Base-by-base conservation (phyloP, 371 early-diverging fungal genomes). In the Apophysomyces ossiformis region DNA sequence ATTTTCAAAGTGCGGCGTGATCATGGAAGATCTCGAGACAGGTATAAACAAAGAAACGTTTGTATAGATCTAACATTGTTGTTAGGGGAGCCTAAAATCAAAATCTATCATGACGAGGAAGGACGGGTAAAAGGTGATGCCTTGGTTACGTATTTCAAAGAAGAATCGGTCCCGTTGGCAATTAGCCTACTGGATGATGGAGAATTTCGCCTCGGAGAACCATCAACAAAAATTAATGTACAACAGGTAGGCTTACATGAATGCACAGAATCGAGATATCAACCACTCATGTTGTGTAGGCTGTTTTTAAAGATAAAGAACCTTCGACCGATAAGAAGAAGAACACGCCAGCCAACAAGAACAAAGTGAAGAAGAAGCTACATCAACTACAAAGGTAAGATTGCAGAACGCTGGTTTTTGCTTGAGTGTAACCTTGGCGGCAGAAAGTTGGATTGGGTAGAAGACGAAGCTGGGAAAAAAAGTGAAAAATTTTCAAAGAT, bases 361-460 rank as follows among this genome's bases (percentile, higher is more conserved):
- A 85, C 67, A 86, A 84, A 57, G 79, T 76, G 12, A 88, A 91
- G 60, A 92, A 89, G 78, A 89, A 89, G 67, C 68, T 90, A 32
- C 87, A 91, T 56, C 90, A 93, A 60, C 70, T 96, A 58, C 89
- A 95, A 70, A 92, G 86, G 92, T 87, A 70, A 58, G 9, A 56
- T 37, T 38, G 37, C 12, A 58, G 5, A 9, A 32, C 9, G 1
- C 7, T 9, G 11, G 9, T 50, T 11, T 41, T 41, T 4, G 41
- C 13, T 38, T 18, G 15, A n/a, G 6, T 45, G 16, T 9, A 13
- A 58, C 5, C 18, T 15, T 2, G 16, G 26, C 37, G 11, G 26
- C 77, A 94, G 95, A 69, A 93, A 94, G 70, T 82, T 96, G 41
- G 95, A 93, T 64, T 98, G 97, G 98, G 86, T 89, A 58, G 97